phyloP scores from a whole-genome alignment of 2,329 filamentous ascomycete genomes.

The Pseudogymnoascus pannorum region DNA sequence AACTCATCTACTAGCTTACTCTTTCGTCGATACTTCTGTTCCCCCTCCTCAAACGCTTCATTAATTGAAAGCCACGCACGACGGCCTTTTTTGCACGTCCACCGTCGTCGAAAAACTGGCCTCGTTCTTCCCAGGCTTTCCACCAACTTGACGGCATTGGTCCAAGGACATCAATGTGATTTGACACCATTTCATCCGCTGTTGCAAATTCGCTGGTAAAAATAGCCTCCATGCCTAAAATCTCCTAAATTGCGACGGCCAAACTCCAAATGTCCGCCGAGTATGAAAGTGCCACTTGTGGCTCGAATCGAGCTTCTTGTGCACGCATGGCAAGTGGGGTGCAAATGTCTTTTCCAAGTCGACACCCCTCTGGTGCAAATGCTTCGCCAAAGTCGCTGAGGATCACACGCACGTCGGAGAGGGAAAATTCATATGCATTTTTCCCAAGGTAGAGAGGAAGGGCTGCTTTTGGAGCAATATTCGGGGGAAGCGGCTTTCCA shows the following conservation, averaged over 20 bases:
- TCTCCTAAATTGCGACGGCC: conserved; percentile 20
- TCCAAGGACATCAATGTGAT: conserved; percentile 22
- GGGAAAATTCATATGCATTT: conserved; percentile 23
- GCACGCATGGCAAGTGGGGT: not conserved
- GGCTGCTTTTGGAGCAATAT: not conserved
- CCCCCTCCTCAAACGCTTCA: not conserved
- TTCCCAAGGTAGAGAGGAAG: conserved; percentile 19
- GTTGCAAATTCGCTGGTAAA: conserved; percentile 17
- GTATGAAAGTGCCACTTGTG: conserved; percentile 12
- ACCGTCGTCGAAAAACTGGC: not conserved
- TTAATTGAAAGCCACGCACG: not conserved
- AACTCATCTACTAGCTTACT: not conserved
- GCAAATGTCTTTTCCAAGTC: not conserved
- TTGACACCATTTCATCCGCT: conserved; percentile 19
- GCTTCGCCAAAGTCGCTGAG: conserved; percentile 32
- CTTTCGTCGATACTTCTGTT: not conserved
- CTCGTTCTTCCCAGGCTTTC: not conserved
- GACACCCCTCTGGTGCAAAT: conserved; percentile 21
- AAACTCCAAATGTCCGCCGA: conserved; percentile 22
- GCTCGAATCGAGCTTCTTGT: not conserved
- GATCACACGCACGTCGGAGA: conserved; percentile 26
- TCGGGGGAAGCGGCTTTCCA: not conserved
- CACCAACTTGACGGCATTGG: not conserved
- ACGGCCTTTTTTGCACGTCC: not conserved
- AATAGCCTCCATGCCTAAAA: conserved; percentile 21